phyloP scores from a whole-genome alignment of 352 stramenopile genomes.

The Thalassiosira sp. region DNA sequence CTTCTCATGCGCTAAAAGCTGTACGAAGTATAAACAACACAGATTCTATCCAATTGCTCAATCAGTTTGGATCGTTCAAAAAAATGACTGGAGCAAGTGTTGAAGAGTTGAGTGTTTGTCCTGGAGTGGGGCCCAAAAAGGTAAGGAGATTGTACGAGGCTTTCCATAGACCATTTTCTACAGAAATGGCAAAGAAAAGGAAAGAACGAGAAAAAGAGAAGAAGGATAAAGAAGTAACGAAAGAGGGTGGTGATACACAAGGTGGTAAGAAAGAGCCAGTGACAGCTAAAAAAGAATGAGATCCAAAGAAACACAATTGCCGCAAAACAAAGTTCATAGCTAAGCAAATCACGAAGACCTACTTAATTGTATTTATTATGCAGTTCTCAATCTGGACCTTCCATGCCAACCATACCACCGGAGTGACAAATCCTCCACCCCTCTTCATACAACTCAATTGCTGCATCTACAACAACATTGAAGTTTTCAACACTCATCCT shows the following conservation, averaged over 20 bases:
- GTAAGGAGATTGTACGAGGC: conserved; percentile 90
- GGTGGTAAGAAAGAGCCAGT: neutral
- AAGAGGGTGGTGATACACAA: neutral
- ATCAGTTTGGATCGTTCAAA: conserved; percentile 89
- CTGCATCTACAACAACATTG: conserved; percentile 32
- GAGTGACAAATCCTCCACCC: conserved; percentile 22
- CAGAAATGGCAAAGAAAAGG: conserved; percentile 29
- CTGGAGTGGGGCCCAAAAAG: conserved; percentile 94
- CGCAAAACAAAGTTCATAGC: neutral
- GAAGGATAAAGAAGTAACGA: conserved; percentile 6
- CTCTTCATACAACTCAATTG: conserved; percentile 42
- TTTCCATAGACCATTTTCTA: conserved; percentile 91
- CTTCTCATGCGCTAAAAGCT: conserved; percentile 89
- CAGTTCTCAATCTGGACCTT: conserved; percentile 38
- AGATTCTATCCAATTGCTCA: conserved; percentile 90
- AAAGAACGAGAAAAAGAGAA: conserved; percentile 25
- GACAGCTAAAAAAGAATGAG: neutral
- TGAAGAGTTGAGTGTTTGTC: conserved; percentile 92
- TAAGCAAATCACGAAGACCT: neutral
- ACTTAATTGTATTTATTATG: neutral
- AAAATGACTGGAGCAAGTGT: conserved; percentile 89
- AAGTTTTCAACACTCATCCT: conserved; percentile 37
- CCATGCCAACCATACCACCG: conserved; percentile 36
- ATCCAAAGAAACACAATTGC: neutral
- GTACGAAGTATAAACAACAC: conserved; percentile 94